These are phyloP conservation scores for Stagonosporopsis rhizophila DNA, from an alignment of 2,329 filamentous ascomycete species.

Conservation along the genomic window DNA sequence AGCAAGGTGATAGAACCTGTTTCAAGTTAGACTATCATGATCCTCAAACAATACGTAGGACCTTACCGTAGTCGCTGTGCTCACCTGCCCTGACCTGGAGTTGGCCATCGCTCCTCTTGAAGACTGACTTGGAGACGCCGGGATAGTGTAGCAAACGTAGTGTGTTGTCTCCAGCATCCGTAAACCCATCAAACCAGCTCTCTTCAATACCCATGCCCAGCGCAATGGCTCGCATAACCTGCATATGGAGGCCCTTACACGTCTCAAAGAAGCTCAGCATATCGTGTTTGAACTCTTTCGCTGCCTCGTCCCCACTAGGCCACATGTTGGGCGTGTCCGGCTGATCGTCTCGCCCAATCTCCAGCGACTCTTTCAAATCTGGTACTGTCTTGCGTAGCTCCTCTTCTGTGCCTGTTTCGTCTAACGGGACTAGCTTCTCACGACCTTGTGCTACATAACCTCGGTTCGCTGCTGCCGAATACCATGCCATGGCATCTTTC, in stretches of 20 bases:
- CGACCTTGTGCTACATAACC: constrained; percentile 57
- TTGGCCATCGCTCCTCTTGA: constrained; percentile 69
- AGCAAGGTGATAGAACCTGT: constrained; percentile 51
- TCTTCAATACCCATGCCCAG: constrained; percentile 77
- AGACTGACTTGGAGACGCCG: constrained; percentile 68
- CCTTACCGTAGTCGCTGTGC: constrained; percentile 70
- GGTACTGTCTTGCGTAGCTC: constrained; percentile 45
- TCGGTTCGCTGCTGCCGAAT: constrained; percentile 56
- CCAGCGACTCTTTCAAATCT: constrained; percentile 65
- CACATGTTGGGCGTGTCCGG: constrained; percentile 76
- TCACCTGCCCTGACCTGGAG: constrained; percentile 79
- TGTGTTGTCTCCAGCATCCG: constrained; percentile 61
- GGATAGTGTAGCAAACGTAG: constrained; percentile 81
- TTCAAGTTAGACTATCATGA: constrained; percentile 12
- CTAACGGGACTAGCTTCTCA: constrained; percentile 50
- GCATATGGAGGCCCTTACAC: constrained; percentile 75
- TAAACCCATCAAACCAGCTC: constrained; percentile 77
- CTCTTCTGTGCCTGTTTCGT: constrained; percentile 46
- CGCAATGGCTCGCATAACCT: constrained; percentile 85
- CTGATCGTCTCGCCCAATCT: constrained; percentile 68
- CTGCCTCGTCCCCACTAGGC: constrained; percentile 66
- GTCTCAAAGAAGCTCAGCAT: constrained; percentile 79
- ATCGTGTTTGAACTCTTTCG: constrained; percentile 68
- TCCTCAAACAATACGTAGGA: accelerated
- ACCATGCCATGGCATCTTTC: constrained; percentile 52